Percentiles rank a stretch among this genome's conserved stretches.
These are phyloP conservation scores for Aspergillus sp. DNA, from an alignment of 2,329 filamentous ascomycete species.

Conservation along the genomic window DNA sequence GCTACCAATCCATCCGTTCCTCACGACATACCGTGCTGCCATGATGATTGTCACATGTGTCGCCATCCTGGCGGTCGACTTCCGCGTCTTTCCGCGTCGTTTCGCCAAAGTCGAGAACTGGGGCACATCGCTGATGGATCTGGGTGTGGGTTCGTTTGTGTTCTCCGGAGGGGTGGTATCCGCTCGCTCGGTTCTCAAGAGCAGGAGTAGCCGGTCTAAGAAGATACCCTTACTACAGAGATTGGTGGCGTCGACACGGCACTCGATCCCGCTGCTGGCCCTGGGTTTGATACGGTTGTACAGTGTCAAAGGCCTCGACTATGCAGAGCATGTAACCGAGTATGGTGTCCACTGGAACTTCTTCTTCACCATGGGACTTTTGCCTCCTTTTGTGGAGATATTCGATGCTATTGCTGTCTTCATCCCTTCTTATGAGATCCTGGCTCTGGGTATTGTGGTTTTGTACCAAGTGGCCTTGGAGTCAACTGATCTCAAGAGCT, in stretches of 20 bases:
- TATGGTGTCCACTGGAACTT: constrained; percentile 99
- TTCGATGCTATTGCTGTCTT: constrained; percentile 64
- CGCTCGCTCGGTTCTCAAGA: constrained; percentile 68
- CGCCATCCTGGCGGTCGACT: constrained; percentile 94
- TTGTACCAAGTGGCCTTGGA: constrained; percentile 70
- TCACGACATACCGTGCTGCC: constrained; percentile 80
- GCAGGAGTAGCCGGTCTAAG: constrained; percentile 46
- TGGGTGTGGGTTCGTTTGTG: constrained; percentile 95
- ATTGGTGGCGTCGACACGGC: constrained; percentile 60
- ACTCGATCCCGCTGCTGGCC: constrained; percentile 72
- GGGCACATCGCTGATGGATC: constrained; percentile 98
- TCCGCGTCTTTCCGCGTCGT: constrained; percentile 80
- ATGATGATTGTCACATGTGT: constrained; percentile 89
- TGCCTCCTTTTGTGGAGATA: constrained; percentile 80
- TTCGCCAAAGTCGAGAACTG: constrained; percentile 99
- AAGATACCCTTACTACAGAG: constrained; percentile 43
- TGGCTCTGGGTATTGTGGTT: constrained; percentile 61
- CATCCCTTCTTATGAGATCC: constrained; percentile 66
- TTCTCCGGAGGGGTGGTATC: constrained; percentile 90
- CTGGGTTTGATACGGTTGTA: constrained; percentile 74
- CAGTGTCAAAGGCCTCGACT: constrained; percentile 88
- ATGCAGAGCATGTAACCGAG: constrained; percentile 93
- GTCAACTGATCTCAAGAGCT: constrained; percentile 68
- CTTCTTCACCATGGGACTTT: constrained; percentile 86
- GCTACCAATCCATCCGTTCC: constrained; percentile 78